Percentiles rank a stretch among this genome's conserved stretches.
phyloP scores from a whole-genome alignment of 768 basidiomycete species.

The Cystofilobasidium bisporidii region DNA sequence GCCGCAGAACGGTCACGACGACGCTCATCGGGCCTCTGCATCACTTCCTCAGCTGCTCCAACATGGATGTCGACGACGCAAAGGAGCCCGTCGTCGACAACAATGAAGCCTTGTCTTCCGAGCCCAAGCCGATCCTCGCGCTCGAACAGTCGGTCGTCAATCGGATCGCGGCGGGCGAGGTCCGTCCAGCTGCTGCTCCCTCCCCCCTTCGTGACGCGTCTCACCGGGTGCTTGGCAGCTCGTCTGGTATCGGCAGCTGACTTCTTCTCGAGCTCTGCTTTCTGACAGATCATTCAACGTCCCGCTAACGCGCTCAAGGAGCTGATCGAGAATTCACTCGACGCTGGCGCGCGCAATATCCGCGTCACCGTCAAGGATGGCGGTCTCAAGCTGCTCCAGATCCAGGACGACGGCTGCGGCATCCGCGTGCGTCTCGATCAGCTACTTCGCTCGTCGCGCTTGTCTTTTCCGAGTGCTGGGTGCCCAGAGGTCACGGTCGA shows the following conservation, averaged over 20 bases:
- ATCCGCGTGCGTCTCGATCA: conserved; percentile 58
- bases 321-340: conserved; percentile 86
- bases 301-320: conserved; percentile 95
- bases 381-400: conserved; percentile 85
- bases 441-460: no score
- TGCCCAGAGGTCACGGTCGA: no score
- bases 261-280: conserved; percentile 32
- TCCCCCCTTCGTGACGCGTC: no score
- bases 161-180: conserved; percentile 66
- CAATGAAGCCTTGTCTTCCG: background rate
- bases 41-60: background rate
- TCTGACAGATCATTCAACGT: conserved; percentile 75
- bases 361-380: conserved; percentile 87
- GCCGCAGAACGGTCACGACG: no score
- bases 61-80: background rate
- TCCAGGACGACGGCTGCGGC: conserved; percentile 93
- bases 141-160: conserved; percentile 79
- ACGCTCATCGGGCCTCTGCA: no score
- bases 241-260: background rate
- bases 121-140: conserved; percentile 51
- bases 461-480: no score
- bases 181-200: conserved; percentile 33
- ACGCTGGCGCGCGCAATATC: conserved; percentile 80
- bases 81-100: background rate
- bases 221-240: no score